phyloP scores from a whole-genome alignment of 2,329 filamentous ascomycete species.

The Colletotrichum melonis region DNA sequence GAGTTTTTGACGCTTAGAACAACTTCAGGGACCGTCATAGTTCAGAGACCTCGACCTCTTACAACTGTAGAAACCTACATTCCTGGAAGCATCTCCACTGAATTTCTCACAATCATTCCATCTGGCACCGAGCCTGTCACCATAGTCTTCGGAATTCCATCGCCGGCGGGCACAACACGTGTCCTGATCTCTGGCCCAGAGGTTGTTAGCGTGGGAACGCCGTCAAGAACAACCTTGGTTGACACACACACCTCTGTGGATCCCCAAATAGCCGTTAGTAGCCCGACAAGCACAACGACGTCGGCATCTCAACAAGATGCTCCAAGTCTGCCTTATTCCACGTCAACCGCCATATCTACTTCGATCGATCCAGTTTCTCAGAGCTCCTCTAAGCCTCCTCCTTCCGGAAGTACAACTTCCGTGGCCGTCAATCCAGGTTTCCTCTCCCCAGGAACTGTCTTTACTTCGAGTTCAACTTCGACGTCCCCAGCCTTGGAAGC shows the following conservation, averaged over 20 bases:
- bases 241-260: not conserved
- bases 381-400: too few species aligned
- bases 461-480: too few species aligned
- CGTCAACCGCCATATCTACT: too few species aligned
- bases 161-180: not conserved
- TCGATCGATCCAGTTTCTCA: too few species aligned
- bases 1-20: not conserved
- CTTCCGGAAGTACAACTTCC: too few species aligned
- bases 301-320: too few species aligned
- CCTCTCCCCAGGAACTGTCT: too few species aligned
- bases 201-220: not conserved
- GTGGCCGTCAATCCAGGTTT: too few species aligned
- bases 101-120: not conserved
- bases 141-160: not conserved
- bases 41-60: not conserved
- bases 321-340: too few species aligned
- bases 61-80: not conserved
- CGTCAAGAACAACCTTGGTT: not conserved
- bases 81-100: not conserved
- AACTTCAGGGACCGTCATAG: not conserved
- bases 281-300: not conserved
- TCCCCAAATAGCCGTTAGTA: not conserved
- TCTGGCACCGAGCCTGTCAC: slow-evolving; percentile 11
- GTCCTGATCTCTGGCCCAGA: not conserved
- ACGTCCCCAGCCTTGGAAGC: too few species aligned